Percentiles rank a stretch among this genome's conserved stretches.
phyloP scores from a whole-genome alignment of 768 basidiomycete genomes.

The Exidia glandulosa region DNA sequence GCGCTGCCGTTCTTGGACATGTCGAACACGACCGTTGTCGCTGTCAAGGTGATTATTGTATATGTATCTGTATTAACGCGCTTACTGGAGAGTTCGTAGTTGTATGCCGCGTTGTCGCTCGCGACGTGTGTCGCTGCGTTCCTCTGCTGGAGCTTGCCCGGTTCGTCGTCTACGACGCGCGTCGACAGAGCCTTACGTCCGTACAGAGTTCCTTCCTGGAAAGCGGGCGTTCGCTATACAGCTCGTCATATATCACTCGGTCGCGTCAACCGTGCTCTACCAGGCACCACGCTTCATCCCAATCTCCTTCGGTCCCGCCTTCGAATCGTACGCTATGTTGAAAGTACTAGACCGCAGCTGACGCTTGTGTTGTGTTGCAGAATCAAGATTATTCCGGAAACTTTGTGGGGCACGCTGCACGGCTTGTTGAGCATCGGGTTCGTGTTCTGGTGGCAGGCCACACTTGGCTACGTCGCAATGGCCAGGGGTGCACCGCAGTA shows the following conservation, averaged over 20 bases:
- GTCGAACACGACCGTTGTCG: conserved; percentile 68
- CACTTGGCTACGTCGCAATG: conserved; percentile 23
- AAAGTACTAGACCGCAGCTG: not conserved
- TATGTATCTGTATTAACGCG: not conserved
- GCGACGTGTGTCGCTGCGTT: conserved; percentile 51
- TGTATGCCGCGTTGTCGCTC: conserved; percentile 55
- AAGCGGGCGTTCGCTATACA: conserved; percentile 74
- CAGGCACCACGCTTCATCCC: conserved; percentile 75
- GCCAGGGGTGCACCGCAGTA: too few species aligned
- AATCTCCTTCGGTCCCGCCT: conserved; percentile 45
- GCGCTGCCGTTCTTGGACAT: conserved; percentile 65
- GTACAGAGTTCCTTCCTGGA: conserved; percentile 67
- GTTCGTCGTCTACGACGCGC: conserved; percentile 26
- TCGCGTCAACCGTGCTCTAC: conserved; percentile 62
- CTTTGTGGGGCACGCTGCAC: conserved; percentile 60
- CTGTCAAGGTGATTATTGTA: conserved; percentile 51
- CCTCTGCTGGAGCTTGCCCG: conserved; percentile 62
- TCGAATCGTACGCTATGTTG: conserved; percentile 38
- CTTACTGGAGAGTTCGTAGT: conserved; percentile 27
- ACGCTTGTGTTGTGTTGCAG: conserved; percentile 20
- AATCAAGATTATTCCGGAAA: conserved; percentile 57
- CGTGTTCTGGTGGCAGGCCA: conserved; percentile 76
- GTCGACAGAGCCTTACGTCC: not conserved
- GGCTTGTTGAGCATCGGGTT: conserved; percentile 62
- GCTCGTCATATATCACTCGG: conserved; percentile 64